Conservation (phyloP, 1,139 yeast species). For the Yamadazyma friedrichii region DNA sequence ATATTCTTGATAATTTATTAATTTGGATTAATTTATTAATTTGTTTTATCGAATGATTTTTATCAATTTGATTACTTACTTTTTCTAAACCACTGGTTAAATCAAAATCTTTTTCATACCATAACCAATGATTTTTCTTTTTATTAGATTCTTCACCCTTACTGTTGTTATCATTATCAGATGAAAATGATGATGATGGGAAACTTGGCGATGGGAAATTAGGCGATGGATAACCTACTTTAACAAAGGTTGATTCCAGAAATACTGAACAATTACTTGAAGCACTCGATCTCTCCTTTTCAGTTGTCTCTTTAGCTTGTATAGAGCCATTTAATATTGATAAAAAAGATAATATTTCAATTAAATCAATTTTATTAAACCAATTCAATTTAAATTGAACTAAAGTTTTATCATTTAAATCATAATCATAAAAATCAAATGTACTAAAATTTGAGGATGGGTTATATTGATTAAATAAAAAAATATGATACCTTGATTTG, state of each 20-base stretch:
- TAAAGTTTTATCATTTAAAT: slow-evolving; percentile 24
- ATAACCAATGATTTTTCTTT: slow-evolving; percentile 26
- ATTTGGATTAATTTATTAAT: slow-evolving; percentile 20
- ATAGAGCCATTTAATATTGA: slow-evolving; percentile 5
- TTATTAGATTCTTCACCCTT: slow-evolving; percentile 1
- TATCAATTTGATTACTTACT: slow-evolving; percentile 17
- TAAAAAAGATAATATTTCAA: slow-evolving; percentile 21
- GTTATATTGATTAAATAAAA: slow-evolving; percentile 15
- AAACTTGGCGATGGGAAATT: slow-evolving; percentile 1
- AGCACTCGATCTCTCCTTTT: neutral
- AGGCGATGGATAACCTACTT: slow-evolving; percentile 4
- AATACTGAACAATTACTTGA: slow-evolving; percentile 2
- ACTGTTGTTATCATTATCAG: neutral
- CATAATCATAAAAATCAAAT: slow-evolving; percentile 8
- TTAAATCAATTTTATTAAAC: slow-evolving; percentile 28
- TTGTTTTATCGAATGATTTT: slow-evolving; percentile 24
- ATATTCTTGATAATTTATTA: slow-evolving; percentile 20
- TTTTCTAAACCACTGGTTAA: slow-evolving; percentile 25
- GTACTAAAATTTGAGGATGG: slow-evolving; percentile 9
- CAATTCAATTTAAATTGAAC: slow-evolving; percentile 26
- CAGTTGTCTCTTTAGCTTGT: neutral
- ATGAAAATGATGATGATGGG: neutral
- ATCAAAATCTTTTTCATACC: slow-evolving; percentile 36
- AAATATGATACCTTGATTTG: slow-evolving; percentile 25
- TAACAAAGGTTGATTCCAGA: slow-evolving; percentile 1